Evolutionary conservation across 495 filamentous ascomycete species (phyloP), one percentile per base, ranked within the genome.

Genomic region (Pyronema domesticum): DNA sequence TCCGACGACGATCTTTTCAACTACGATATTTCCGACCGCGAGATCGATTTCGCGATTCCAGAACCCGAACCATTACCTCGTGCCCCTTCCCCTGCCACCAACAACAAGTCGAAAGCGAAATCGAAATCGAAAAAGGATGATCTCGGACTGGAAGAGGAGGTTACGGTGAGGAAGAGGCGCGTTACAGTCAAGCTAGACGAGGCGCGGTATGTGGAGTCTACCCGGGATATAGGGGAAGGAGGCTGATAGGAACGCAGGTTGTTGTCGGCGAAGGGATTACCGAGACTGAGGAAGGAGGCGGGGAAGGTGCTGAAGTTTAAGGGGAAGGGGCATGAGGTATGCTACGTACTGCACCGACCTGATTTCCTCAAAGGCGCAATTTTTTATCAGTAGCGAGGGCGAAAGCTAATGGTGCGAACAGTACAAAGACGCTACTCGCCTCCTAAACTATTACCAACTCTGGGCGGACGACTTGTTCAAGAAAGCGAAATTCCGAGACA

Each of bases 391-490:
- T 11, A 37, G 17, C 15, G 13, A 15, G 45, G 7, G 53, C 48
- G 42, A 49, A 59, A 58, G 58, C 51, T 49, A 30, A 64, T 42
- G 39, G 11, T 17, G 6, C 6, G 11, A 19, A 23, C 55, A 95
- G 86, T 99, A 88, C 67, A 80, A 80, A 33, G 91, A 99, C 66
- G 75, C 86, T 1, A 75, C 82, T 1, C 79, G 81, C 47, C 74
- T 99, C 9, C 76, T 99, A 55, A 82, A 83, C 42, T 83, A 88
- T 63, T 99, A 96, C 66, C 91, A 96, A 65, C 69, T 93, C 58
- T 99, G 91, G 91, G 85, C 96, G 5, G 91, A 99, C 65, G 86
- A 94, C 56, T 73, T 99, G 19, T 99, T 86, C 60, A 93, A 91
- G 43, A 86, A 89, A 59, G 91, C 89, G 0, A 93, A 87, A 63